Base-by-base conservation (phyloP, 2,329 filamentous ascomycete species). In the Clarireedia homoeocarpa region DNA sequence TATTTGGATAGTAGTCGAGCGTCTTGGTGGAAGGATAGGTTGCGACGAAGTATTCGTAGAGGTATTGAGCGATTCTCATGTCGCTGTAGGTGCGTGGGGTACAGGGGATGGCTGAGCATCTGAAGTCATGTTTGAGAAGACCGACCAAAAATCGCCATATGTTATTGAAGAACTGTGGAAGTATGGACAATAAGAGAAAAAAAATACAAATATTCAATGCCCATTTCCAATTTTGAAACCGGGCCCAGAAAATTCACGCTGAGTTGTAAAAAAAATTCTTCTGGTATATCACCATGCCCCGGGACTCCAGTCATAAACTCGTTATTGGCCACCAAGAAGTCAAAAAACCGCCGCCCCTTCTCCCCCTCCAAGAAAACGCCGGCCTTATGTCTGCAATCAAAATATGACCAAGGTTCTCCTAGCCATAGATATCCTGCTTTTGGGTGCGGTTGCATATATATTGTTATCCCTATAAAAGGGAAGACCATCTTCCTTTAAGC, bases 1-100 rank as follows among this genome's bases (percentile, higher is more conserved):
- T 17, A 70, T 91, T 56, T 95, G 88, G 86, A 75, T 96, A 53
- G 85, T 96, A 5, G 74, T 96, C 44, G 91, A 96, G 71, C 80
- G 87, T 61, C 79, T 92, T 65, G 87, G 84, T n/a, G 80, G 53
- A 15, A 61, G 62, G 38, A 58, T 61, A 20, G 64, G 67, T 63
- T 52, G 74, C 54, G 77, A 80, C 66, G 71, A 74, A 56, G 78
- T 88, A 6, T 71, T 74, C 44, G 73, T 80, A 2, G 82, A 78
- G 61, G 63, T 82, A 6, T 70, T 79, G 57, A 70, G 67, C 57
- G 68, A 70, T 57, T 59, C 55, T n/a, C 50, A 53, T n/a, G 62
- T 71, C 6, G 51, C 59, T 12, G 61, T 71, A 48, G 70, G 68
- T 5, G 24, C 57, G n/a, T 72, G 71, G 70, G 65, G 66, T 14